phyloP scores from a whole-genome alignment of 2,329 filamentous ascomycete genomes.

The Kalmusia sp. region DNA sequence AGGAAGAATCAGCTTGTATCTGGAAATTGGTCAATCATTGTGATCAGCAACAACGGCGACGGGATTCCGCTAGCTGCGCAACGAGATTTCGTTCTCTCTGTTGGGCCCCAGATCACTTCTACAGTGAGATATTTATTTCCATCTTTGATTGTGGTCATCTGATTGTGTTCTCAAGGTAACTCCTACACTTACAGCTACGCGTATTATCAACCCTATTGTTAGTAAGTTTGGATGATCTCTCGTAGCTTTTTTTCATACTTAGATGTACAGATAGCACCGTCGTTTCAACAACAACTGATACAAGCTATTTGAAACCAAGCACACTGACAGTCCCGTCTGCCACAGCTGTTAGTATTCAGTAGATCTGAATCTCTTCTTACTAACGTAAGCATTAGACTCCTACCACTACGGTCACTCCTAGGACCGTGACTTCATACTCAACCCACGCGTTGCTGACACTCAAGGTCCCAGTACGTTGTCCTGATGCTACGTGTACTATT shows the following conservation, averaged over 20 bases:
- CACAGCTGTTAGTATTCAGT: neutral
- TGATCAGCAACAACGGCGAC: constrained; percentile 52
- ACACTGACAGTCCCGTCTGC: neutral
- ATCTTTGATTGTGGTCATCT: neutral
- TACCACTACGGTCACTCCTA: constrained; percentile 13
- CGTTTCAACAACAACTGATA: neutral
- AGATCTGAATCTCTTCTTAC: neutral
- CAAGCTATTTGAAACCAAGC: neutral
- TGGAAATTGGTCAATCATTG: constrained; percentile 49
- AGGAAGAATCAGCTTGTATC: constrained; percentile 43
- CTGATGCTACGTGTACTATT: neutral
- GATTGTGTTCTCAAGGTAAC: neutral
- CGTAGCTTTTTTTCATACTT: neutral
- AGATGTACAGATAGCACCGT: neutral
- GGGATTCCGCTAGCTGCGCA: constrained; percentile 48
- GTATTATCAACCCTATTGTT: constrained; percentile 19
- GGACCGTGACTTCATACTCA: constrained; percentile 8
- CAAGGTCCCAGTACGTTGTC: constrained; percentile 21
- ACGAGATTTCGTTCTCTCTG: constrained; percentile 48
- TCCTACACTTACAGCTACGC: constrained; percentile 7
- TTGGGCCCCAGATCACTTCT: constrained; percentile 43
- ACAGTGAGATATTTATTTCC: constrained; percentile 22
- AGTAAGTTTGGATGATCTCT: neutral
- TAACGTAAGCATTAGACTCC: neutral
- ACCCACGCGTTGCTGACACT: constrained; percentile 39